Base-by-base conservation (phyloP, 1,139 yeast species). In the Barnettozyma hawaiiensis region DNA sequence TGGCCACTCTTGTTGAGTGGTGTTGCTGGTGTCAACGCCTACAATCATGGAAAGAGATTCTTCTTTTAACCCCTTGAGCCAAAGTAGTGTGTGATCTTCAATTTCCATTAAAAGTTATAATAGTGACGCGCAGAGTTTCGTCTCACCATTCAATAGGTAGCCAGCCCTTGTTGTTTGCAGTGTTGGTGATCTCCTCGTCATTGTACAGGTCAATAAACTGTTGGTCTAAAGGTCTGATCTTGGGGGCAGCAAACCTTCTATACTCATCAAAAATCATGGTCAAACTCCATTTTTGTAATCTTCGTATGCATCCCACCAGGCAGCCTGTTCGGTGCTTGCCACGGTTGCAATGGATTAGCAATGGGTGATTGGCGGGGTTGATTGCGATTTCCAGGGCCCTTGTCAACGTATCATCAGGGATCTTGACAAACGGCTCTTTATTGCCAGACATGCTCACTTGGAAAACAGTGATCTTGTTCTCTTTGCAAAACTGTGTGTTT, bases 321-420 rank as follows among this genome's bases (percentile, higher is more conserved):
- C 97, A 92, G 0, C 98, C 98, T 0, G 98, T 92, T 53, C 98
- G 74, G 61, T 92, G 98, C 57, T 92, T 92, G 8, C 98, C 98
- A 46, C 97, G 70, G 63, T 92, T 92, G 64, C 98, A 92, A 64
- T 92, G 98, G 37, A 92, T 85, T 47, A 92, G 68, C 12, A 92
- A 70, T 0, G 98, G 98, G 46, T 89, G 97, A 62, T 92, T 90
- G 15, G 62, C 78, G 0, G 96, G 96, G 55, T 92, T 72, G 14
- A 89, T 63, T 12, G 89, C 87, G 22, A 89, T 81, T 55, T 83
- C 81, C 47, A 90, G 69, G 0, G 97, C 97, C 47, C 78, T 77
- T 0, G 94, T 84, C 37, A 92, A 78, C 36, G 85, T 69, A 32
- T 79, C 82, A 23, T 85, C 81, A 33, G 94, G 82, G 42, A 92